phyloP scores from a whole-genome alignment of 768 basidiomycete species.

The Naganishia antarctica region DNA sequence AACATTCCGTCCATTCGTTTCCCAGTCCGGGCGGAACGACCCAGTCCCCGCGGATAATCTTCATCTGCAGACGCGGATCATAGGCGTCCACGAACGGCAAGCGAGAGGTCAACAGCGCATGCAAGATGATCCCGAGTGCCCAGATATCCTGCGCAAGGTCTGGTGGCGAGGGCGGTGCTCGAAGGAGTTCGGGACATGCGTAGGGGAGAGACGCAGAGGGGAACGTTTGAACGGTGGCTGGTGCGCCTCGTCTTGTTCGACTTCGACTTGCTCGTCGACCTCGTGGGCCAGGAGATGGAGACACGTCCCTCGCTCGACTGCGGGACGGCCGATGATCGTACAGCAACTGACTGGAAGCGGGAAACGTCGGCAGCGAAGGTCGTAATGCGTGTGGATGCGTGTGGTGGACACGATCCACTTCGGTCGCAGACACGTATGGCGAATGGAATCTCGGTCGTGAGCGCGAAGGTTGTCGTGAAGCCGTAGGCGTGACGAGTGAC shows the following conservation, averaged over 20 bases:
- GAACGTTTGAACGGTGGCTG: constrained; percentile 44
- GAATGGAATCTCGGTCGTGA: neutral
- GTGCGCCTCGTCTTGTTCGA: neutral
- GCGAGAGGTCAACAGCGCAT: constrained; percentile 74
- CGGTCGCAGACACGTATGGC: constrained; percentile 18
- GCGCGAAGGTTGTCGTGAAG: constrained; percentile 10
- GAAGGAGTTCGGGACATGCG: constrained; percentile 78
- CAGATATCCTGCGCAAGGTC: constrained; percentile 84
- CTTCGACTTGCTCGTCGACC: constrained; percentile 4
- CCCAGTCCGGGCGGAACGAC: constrained; percentile 50
- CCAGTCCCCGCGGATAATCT: constrained; percentile 73
- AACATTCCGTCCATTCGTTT: constrained; percentile 53
- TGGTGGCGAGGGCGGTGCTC: constrained; percentile 52
- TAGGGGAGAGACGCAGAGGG: constrained; percentile 86
- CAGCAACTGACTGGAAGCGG: constrained; percentile 3
- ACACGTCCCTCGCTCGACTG: constrained; percentile 4
- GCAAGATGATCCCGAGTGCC: constrained; percentile 87
- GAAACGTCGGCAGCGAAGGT: neutral
- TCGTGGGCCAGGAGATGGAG: neutral
- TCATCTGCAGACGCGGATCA: constrained; percentile 85
- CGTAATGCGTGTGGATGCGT: neutral
- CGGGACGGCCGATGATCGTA: neutral
- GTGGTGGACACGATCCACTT: constrained; percentile 7
- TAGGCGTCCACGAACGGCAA: constrained; percentile 84
- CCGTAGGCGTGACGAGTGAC: neutral